phyloP scores from a whole-genome alignment of 352 stramenopile genomes.

The Pythium inflatum region DNA sequence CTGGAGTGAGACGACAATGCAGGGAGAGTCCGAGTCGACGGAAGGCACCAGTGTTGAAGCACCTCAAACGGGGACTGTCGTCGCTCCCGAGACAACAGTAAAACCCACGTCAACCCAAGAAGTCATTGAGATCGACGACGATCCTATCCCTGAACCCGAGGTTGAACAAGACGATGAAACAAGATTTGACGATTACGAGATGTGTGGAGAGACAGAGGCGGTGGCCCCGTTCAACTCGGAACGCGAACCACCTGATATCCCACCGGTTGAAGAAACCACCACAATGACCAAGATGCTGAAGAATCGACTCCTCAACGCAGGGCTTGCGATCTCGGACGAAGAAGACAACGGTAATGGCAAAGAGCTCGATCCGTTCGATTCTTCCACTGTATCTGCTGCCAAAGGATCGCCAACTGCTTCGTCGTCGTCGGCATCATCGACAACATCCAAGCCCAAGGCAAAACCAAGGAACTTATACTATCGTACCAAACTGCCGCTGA shows the following conservation, averaged over 20 bases:
- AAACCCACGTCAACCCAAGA: conserved; percentile 2
- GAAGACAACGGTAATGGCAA: conserved; percentile 3
- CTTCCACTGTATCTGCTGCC: conserved; percentile 3
- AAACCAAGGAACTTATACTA: conserved; percentile 35
- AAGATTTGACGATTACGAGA: background rate
- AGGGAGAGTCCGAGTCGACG: conserved; percentile 18
- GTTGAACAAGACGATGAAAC: conserved; percentile 1
- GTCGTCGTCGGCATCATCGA: conserved; percentile 21
- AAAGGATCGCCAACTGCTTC: conserved; percentile 30
- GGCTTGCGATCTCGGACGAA: conserved; percentile 26
- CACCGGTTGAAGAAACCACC: conserved; percentile 11
- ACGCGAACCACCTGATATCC: background rate
- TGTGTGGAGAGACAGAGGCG: conserved; percentile 14
- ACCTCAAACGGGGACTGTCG: too few species aligned
- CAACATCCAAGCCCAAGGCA: conserved; percentile 14
- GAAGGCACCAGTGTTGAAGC: background rate
- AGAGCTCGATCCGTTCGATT: conserved; percentile 25
- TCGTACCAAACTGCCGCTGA: conserved; percentile 62
- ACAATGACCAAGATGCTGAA: conserved; percentile 29
- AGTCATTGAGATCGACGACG: conserved; percentile 30
- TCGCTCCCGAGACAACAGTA: background rate
- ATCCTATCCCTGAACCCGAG: conserved; percentile 33
- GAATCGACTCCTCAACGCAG: conserved; percentile 18
- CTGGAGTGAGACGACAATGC: conserved; percentile 31
- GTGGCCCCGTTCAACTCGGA: background rate